A percentile compares a stretch with the other conserved stretches of the same genome.
phyloP scores from a whole-genome alignment of 2,329 filamentous ascomycete genomes.

The Coniochaeta prunicola region DNA sequence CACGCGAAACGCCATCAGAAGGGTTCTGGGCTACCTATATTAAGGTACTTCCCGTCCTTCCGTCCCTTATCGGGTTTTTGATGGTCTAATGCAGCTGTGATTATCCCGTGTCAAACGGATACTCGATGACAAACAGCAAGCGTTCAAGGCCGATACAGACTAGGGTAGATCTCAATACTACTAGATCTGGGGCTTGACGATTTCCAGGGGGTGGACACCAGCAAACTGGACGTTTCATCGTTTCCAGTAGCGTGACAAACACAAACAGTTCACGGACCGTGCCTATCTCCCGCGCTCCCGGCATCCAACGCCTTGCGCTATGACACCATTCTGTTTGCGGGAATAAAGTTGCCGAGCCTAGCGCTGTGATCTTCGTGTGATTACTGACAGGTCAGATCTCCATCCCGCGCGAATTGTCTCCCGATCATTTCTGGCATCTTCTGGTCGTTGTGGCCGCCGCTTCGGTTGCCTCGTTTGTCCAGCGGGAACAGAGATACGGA shows the following conservation, averaged over 20 bases:
- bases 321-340: background rate
- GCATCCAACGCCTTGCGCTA: background rate
- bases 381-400: background rate
- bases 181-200: too few relatives aligned
- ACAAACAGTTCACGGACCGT: too few relatives aligned
- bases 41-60: too few relatives aligned
- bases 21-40: too few relatives aligned
- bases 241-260: background rate
- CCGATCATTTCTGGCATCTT: background rate
- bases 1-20: too few relatives aligned
- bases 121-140: too few relatives aligned
- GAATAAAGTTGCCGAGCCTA: background rate
- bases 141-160: too few relatives aligned
- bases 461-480: background rate
- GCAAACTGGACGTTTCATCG: background rate
- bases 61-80: too few relatives aligned
- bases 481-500: background rate
- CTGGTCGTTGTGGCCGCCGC: background rate
- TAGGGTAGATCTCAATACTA: too few relatives aligned
- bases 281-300: background rate
- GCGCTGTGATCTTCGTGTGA: background rate
- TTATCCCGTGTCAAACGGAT: too few relatives aligned
- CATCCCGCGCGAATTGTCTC: background rate
- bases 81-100: too few relatives aligned
- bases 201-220: too few relatives aligned